Percentiles rank a stretch among this genome's conserved stretches.
These are phyloP conservation scores for Phytopythium mirpurense DNA, from an alignment of 352 stramenopile species.

Conservation along the genomic window DNA sequence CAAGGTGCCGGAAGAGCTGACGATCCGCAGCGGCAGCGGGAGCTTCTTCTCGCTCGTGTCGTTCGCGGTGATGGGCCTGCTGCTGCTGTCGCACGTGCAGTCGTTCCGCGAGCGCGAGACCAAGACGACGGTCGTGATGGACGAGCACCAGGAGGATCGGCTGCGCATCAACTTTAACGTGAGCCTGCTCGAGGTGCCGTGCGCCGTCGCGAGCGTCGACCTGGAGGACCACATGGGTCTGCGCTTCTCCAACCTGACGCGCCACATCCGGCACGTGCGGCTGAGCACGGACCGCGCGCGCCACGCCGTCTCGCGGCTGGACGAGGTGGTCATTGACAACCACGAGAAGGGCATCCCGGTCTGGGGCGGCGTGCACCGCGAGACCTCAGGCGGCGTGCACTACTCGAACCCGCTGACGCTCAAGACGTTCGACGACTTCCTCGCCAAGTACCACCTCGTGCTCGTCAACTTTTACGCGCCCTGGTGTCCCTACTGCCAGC, in stretches of 20 bases:
- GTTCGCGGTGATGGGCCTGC: conserved; percentile 41
- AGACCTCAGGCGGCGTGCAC: conserved; percentile 47
- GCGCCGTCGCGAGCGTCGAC: conserved; percentile 65
- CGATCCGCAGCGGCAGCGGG: conserved; percentile 50
- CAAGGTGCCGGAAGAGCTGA: conserved; percentile 73
- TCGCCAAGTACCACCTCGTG: conserved; percentile 81
- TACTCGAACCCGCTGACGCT: conserved; percentile 68
- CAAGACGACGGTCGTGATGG: conserved; percentile 56
- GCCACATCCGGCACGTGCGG: conserved; percentile 74
- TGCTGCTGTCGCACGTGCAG: conserved; percentile 56
- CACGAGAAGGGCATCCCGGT: conserved; percentile 50
- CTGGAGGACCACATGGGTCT: conserved; percentile 80
- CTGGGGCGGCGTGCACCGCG: conserved; percentile 55
- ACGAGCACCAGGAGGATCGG: conserved; percentile 76
- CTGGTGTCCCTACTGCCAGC: conserved; percentile 74
- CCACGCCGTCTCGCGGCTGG: conserved; percentile 32
- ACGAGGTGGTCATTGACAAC: conserved; percentile 72
- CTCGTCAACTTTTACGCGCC: conserved; percentile 84
- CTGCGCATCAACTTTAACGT: conserved; percentile 86
- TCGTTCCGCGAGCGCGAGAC: conserved; percentile 39
- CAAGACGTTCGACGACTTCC: conserved; percentile 70
- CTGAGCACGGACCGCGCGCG: conserved; percentile 28
- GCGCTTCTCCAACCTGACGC: conserved; percentile 69
- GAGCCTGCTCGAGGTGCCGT: conserved; percentile 68
- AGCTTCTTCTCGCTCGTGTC: conserved; percentile 68